Evolutionary conservation across 2,329 filamentous ascomycete species (phyloP).

Genomic region (Beauveria sp.): DNA sequence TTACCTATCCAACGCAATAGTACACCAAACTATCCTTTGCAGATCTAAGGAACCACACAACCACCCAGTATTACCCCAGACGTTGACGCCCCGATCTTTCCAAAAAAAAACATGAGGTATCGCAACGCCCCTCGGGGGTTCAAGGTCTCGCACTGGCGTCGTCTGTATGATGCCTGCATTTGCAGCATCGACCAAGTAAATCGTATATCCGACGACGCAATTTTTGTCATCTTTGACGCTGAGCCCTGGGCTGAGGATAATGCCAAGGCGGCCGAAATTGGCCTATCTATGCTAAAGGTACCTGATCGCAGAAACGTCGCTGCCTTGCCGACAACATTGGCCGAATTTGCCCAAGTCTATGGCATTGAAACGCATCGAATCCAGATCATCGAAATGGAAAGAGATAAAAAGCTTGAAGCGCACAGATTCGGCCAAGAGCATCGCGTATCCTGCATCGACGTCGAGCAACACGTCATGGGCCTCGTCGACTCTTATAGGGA

Average conservation of each 20-base stretch:
- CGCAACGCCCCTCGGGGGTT: neutral
- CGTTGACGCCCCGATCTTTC: neutral
- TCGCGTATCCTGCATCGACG: neutral
- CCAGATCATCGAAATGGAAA: neutral
- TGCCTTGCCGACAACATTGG: neutral
- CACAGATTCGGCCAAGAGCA: neutral
- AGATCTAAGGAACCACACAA: neutral
- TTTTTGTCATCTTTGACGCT: neutral
- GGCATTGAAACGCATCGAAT: neutral
- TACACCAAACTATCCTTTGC: neutral
- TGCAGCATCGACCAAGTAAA: neutral
- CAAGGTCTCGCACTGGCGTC: neutral
- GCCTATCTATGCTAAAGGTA: neutral
- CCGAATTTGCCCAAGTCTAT: neutral
- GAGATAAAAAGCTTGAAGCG: neutral
- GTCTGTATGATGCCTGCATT: neutral
- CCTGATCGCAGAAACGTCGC: neutral
- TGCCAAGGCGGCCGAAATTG: neutral
- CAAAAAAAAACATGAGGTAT: neutral
- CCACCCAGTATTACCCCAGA: neutral
- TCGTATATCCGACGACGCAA: neutral
- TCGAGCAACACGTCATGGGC: neutral
- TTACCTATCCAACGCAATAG: neutral
- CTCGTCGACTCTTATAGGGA: neutral
- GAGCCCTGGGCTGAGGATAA: neutral